These are phyloP conservation scores for Tagetes erecta DNA, from an alignment of 129 eudicot species.

Conservation along the genomic window DNA sequence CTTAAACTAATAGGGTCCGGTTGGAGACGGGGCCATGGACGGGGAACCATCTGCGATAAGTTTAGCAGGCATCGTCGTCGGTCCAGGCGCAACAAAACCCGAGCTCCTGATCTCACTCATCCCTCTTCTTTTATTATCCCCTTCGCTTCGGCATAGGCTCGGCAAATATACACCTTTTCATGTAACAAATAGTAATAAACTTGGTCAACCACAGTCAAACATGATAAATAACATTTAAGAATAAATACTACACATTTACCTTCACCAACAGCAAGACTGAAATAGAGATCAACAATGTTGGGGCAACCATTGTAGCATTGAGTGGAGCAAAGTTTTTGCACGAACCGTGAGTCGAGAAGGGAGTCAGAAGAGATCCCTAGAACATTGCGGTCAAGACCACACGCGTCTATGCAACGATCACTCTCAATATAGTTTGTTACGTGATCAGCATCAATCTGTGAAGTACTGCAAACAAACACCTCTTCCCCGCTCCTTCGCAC, in stretches of 20 bases:
- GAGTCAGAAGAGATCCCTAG: constrained; percentile 86
- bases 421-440: constrained; percentile 64
- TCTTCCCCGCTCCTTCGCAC: constrained; percentile 55
- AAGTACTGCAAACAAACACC: constrained; percentile 58
- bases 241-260: constrained; percentile 36
- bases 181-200: neutral
- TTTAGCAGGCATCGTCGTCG: neutral
- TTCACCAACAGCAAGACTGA: constrained; percentile 89
- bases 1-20: neutral
- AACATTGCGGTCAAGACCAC: constrained; percentile 62
- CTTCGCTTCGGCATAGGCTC: constrained; percentile 52
- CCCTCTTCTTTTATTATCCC: constrained; percentile 52
- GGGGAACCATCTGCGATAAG: constrained; percentile 20
- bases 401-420: constrained; percentile 59
- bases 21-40: constrained; percentile 17
- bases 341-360: constrained; percentile 56
- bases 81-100: constrained; percentile 66
- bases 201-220: neutral
- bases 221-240: neutral
- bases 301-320: constrained; percentile 78
- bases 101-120: constrained; percentile 85
- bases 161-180: constrained; percentile 76
- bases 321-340: constrained; percentile 71
- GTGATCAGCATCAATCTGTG: constrained; percentile 68
- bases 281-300: constrained; percentile 87